Evolutionary conservation across 164 flowering plant species (phyloP), one percentile per base, ranked within the genome.

Genomic region (Kalanchoe fedtschenkoi): DNA sequence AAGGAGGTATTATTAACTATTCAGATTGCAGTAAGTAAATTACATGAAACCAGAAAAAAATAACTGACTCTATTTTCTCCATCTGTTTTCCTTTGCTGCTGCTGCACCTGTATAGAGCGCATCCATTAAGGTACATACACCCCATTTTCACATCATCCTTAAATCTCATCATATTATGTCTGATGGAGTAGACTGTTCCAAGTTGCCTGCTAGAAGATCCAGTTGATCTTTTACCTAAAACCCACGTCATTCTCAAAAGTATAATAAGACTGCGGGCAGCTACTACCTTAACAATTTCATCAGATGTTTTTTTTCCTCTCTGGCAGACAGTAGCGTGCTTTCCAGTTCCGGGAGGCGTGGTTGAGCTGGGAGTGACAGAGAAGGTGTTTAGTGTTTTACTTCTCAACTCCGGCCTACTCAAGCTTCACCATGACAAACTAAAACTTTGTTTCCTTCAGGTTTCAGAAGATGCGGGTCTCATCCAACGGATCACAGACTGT

Each of bases 241-340:
- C n/a, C n/a, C n/a, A n/a, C n/a, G n/a, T n/a, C n/a, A n/a, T n/a
- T n/a, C n/a, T n/a, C n/a, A n/a, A n/a, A n/a, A n/a, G n/a, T n/a
- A n/a, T 44, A 21, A 44, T 2, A 19, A 5, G 19, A 5, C 21
- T 44, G 53, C 6, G 21, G 9, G 26, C 9, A 7, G 39, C 39
- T 1, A 22, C 28, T 46, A 46, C 54, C 28, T 21, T 26, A 22
- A 7, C 22, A 4, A 47, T 22, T 47, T 47, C 14, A 47, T 22
- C 54, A 21, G 54, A 10, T 32, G 9, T 32, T 32, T 57, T 19
- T 32, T 17, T 29, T 44, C 65, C 63, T 15, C 8, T 65, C 35
- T 64, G 84, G 72, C 83, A 92, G 97, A 92, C 97, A 16, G 85
- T 92, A 4, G 81, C 81, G 41, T 92, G 98, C 80, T 88, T 92